Conservation (phyloP, 192 early-diverging fungal species). For the Coemansia sp. region DNA sequence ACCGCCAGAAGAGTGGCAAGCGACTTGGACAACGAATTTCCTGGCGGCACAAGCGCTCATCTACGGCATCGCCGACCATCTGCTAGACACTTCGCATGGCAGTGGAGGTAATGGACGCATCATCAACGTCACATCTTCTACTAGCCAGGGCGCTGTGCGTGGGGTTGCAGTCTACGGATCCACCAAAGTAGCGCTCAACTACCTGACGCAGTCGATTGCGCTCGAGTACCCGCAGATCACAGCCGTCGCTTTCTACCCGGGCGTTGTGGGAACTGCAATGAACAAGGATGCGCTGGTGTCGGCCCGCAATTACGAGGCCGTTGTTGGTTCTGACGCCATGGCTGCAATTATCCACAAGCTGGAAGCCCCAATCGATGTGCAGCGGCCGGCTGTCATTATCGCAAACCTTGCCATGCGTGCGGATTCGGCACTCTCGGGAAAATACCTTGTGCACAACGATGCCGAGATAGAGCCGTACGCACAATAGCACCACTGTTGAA, state of each 20-base stretch:
- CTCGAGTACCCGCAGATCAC: conserved; percentile 73
- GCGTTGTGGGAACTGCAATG: conserved; percentile 87
- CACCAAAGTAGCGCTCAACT: conserved; percentile 80
- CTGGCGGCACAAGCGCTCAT: conserved; percentile 24
- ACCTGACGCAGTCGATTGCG: conserved; percentile 62
- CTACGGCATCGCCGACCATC: neutral
- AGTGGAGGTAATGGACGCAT: neutral
- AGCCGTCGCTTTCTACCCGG: conserved; percentile 75
- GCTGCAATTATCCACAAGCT: conserved; percentile 16
- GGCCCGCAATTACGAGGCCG: conserved; percentile 1
- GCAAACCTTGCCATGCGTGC: conserved; percentile 41
- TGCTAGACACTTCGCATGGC: neutral
- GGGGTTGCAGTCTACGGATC: conserved; percentile 38
- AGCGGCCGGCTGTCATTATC: conserved; percentile 29
- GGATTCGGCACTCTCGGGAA: conserved; percentile 24
- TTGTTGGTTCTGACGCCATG: conserved; percentile 8
- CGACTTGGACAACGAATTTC: conserved; percentile 26
- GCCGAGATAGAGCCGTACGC: conserved; percentile 25
- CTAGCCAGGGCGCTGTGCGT: conserved; percentile 37
- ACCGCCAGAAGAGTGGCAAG: conserved; percentile 9
- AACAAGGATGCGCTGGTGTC: conserved; percentile 13
- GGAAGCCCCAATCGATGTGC: conserved; percentile 10
- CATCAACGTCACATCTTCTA: conserved; percentile 41
- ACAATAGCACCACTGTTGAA: too few relatives aligned
- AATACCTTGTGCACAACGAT: conserved; percentile 24